phyloP scores from a whole-genome alignment of 2,329 filamentous ascomycete genomes.

The Pseudogymnoascus sp. region DNA sequence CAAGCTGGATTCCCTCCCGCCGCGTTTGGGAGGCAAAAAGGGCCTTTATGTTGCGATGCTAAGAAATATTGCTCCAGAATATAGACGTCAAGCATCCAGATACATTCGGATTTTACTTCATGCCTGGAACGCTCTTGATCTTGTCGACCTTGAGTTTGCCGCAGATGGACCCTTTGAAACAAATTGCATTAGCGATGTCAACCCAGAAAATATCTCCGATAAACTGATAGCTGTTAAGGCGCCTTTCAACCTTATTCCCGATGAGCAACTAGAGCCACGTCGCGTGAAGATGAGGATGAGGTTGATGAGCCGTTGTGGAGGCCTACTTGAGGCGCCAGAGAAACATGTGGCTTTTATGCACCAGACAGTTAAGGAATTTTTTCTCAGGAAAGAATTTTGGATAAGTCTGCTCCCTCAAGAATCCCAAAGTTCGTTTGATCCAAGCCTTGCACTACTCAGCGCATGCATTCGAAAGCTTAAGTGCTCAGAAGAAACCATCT shows the following conservation, averaged over 20 bases:
- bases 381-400: neutral
- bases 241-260: neutral
- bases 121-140: neutral
- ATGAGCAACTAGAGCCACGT: neutral
- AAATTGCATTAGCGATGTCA: neutral
- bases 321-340: neutral
- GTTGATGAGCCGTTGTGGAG: neutral
- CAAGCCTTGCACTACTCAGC: neutral
- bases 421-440: neutral
- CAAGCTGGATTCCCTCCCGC: neutral
- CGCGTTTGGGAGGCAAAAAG: neutral
- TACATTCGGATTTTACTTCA: neutral
- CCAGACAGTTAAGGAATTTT: neutral
- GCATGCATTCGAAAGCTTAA: neutral
- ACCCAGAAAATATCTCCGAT: neutral
- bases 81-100: neutral
- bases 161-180: neutral
- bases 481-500: neutral
- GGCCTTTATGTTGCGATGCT: neutral
- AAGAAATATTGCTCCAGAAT: neutral
- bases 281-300: neutral
- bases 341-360: neutral
- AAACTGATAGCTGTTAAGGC: neutral
- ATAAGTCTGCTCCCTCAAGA: neutral
- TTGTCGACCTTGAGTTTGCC: neutral